phyloP scores from a whole-genome alignment of 805 yeast genomes.

The Hanseniaspora nectarophila region DNA sequence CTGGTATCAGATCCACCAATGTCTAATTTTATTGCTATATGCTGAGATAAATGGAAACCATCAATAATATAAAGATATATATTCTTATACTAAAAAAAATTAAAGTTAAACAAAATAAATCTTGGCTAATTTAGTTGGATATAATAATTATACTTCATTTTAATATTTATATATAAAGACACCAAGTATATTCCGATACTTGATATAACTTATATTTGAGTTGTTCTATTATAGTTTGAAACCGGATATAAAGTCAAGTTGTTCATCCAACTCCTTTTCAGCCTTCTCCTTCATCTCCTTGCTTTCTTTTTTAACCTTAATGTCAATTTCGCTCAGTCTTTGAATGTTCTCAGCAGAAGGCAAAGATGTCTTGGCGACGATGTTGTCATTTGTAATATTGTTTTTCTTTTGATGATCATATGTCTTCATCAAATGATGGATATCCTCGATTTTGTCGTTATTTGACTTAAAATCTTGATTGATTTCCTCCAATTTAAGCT shows the following conservation, averaged over 20 bases:
- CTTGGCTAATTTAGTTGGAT: too few relatives aligned
- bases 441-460: conserved; percentile 14
- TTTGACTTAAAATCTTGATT: conserved; percentile 18
- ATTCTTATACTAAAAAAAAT: not conserved
- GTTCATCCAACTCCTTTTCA: conserved; percentile 24
- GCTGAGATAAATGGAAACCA: not conserved
- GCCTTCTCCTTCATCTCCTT: conserved; percentile 23
- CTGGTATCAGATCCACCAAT: conserved; percentile 63
- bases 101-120: not conserved
- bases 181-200: not conserved
- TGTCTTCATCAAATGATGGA: conserved; percentile 15
- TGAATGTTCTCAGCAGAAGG: not conserved
- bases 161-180: too few relatives aligned
- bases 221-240: conserved; percentile 21
- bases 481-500: conserved; percentile 20
- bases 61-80: not conserved
- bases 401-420: conserved; percentile 14
- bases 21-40: too few relatives aligned
- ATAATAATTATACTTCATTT: too few relatives aligned
- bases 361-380: conserved; percentile 1
- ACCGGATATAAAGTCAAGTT: conserved; percentile 28
- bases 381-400: not conserved
- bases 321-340: conserved; percentile 22
- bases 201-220: not conserved
- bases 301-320: conserved; percentile 21